Conservation (phyloP, 2,329 filamentous ascomycete species). For the Lithohypha guttulata region DNA sequence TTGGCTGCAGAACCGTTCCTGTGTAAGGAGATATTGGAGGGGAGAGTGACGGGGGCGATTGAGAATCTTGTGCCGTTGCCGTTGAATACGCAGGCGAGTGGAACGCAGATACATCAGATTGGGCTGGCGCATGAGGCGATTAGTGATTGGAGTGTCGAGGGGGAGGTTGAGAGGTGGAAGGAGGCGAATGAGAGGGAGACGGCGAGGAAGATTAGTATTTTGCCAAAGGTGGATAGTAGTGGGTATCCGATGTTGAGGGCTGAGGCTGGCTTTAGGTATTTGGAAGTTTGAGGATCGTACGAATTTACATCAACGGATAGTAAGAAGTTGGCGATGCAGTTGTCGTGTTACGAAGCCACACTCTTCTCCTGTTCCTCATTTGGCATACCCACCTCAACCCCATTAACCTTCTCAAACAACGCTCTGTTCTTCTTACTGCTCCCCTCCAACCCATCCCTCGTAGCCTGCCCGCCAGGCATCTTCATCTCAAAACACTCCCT, state of each 20-base stretch:
- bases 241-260: constrained; percentile 23
- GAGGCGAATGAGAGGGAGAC: constrained; percentile 18
- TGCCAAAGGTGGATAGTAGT: constrained; percentile 27
- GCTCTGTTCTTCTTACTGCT: constrained; percentile 24
- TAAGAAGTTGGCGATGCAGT: no score
- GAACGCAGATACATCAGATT: constrained; percentile 19
- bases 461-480: constrained; percentile 31
- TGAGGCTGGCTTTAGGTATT: constrained; percentile 17
- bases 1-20: constrained; percentile 18
- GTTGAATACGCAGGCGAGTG: constrained; percentile 15
- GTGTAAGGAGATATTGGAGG: constrained; percentile 15
- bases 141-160: constrained; percentile 20
- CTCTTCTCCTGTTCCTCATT: background rate
- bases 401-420: constrained; percentile 5
- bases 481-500: constrained; percentile 50
- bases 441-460: constrained; percentile 31
- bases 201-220: constrained; percentile 19
- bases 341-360: no score
- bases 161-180: constrained; percentile 19
- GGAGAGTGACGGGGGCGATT: constrained; percentile 14
- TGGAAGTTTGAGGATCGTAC: constrained; percentile 12
- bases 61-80: constrained; percentile 18
- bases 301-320: no score
- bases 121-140: constrained; percentile 13
- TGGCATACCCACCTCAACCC: background rate